Percentiles rank a stretch among this genome's conserved stretches.
phyloP scores from a whole-genome alignment of 1,139 yeast genomes.

The Meyerozyma athensensis region DNA sequence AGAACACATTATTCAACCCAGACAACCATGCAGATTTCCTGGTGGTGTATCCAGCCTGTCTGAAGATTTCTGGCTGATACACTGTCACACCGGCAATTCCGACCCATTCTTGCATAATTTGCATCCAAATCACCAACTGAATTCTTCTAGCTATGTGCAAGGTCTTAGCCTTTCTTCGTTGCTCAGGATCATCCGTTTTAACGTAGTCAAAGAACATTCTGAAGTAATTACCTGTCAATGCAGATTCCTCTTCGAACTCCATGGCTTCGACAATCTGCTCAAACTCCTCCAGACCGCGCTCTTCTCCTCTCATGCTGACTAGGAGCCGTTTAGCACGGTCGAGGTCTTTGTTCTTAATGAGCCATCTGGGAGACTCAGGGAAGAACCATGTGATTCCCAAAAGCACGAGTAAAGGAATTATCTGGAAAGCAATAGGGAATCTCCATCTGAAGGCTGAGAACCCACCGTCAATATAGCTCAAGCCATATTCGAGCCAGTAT shows the following conservation, averaged over 20 bases:
- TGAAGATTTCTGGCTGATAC: constrained; percentile 32
- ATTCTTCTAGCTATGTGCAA: constrained; percentile 31
- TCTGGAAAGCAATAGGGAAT: constrained; percentile 42
- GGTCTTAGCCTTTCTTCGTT: constrained; percentile 12
- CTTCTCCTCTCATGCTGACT: constrained; percentile 9
- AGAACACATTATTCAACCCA: constrained; percentile 21
- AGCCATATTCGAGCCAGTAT: constrained; percentile 21
- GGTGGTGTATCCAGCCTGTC: constrained; percentile 26
- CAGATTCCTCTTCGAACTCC: constrained; percentile 18
- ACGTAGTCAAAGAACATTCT: constrained; percentile 16
- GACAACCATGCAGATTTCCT: constrained; percentile 23
- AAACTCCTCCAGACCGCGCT: constrained; percentile 7
- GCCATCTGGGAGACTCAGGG: constrained; percentile 53
- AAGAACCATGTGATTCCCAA: constrained; percentile 24
- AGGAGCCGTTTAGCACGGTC: constrained; percentile 3
- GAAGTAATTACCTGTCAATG: constrained; percentile 16
- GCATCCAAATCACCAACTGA: constrained; percentile 34
- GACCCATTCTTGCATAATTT: constrained; percentile 36
- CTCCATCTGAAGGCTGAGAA: constrained; percentile 29
- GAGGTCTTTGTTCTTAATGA: constrained; percentile 19
- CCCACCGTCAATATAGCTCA: constrained; percentile 11
- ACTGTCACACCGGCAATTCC: constrained; percentile 40
- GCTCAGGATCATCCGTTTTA: constrained; percentile 8
- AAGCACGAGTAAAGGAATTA: constrained; percentile 21
- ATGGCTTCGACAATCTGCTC: constrained; percentile 9